A percentile compares a stretch with the other conserved stretches of the same genome.
phyloP scores from a whole-genome alignment of 176 grass and related monocot genomes.

The Musa itinerans region DNA sequence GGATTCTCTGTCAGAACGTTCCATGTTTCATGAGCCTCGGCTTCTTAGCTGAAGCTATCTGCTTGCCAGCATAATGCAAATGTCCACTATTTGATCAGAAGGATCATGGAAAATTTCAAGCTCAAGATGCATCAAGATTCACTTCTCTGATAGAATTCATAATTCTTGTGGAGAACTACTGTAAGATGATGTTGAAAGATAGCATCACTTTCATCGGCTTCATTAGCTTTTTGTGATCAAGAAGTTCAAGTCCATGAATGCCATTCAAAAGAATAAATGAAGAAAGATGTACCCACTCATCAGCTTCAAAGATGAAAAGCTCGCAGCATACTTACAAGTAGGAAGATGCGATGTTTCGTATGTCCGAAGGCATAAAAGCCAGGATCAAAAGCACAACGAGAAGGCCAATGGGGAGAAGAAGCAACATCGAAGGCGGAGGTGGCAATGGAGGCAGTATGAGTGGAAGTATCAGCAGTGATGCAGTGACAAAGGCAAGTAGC shows the following conservation, averaged over 20 bases:
- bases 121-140: too few relatives aligned
- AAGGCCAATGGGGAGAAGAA: slow-evolving; percentile 49
- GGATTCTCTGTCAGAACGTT: too few relatives aligned
- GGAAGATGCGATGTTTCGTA: slow-evolving; percentile 35
- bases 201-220: too few relatives aligned
- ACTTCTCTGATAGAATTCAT: too few relatives aligned
- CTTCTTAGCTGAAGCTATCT: neutral
- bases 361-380: slow-evolving; percentile 60
- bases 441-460: slow-evolving; percentile 63
- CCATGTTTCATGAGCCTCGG: neutral
- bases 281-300: neutral
- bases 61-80: neutral
- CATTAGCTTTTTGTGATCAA: neutral
- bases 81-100: too few relatives aligned
- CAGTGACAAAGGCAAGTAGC: slow-evolving; percentile 34
- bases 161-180: too few relatives aligned
- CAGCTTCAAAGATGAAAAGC: neutral
- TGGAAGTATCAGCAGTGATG: slow-evolving; percentile 57
- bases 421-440: slow-evolving; percentile 51
- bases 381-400: slow-evolving; percentile 48
- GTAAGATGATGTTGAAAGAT: too few relatives aligned
- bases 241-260: neutral
- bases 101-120: too few relatives aligned
- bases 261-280: neutral
- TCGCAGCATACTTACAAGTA: slow-evolving; percentile 35